These are phyloP conservation scores for Kappamyces sp. DNA, from an alignment of 192 early-diverging fungal genomes.

Conservation along the genomic window DNA sequence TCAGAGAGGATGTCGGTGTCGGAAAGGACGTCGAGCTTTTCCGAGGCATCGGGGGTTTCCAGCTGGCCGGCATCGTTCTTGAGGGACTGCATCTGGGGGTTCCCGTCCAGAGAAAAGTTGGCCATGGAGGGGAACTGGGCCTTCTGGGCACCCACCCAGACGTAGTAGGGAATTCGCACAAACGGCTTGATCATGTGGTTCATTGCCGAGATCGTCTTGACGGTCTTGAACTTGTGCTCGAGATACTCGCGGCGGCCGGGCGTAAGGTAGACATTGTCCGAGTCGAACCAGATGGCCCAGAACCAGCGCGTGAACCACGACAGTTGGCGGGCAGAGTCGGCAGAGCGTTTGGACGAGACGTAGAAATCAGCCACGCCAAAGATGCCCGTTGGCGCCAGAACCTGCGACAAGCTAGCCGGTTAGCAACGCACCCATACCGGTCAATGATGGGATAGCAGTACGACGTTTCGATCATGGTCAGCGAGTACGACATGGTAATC, in stretches of 20 bases:
- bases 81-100: slow-evolving; percentile 7
- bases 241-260: slow-evolving; percentile 77
- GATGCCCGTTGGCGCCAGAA: slow-evolving; percentile 6
- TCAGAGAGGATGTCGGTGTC: slow-evolving; percentile 28
- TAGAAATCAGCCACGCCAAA: slow-evolving; percentile 74
- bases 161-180: slow-evolving; percentile 79
- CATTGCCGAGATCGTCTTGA: slow-evolving; percentile 64
- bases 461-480: slow-evolving; percentile 76
- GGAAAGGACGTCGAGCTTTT: slow-evolving; percentile 11
- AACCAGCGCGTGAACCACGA: slow-evolving; percentile 76
- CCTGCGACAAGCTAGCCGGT: slow-evolving; percentile 13
- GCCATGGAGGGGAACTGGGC: slow-evolving; percentile 15
- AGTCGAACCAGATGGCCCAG: slow-evolving; percentile 83
- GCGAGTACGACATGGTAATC: slow-evolving; percentile 81
- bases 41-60: slow-evolving; percentile 14
- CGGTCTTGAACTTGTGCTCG: slow-evolving; percentile 71
- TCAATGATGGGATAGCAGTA: slow-evolving; percentile 63
- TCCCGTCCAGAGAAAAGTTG: slow-evolving; percentile 20
- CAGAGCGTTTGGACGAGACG: slow-evolving; percentile 53
- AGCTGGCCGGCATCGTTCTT: background rate
- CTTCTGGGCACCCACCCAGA: slow-evolving; percentile 70
- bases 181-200: slow-evolving; percentile 71
- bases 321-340: slow-evolving; percentile 58
- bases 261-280: slow-evolving; percentile 75
- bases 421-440: slow-evolving; percentile 21